phyloP scores from a whole-genome alignment of 2,329 filamentous ascomycete genomes.

The Annulohypoxylon truncatum region DNA sequence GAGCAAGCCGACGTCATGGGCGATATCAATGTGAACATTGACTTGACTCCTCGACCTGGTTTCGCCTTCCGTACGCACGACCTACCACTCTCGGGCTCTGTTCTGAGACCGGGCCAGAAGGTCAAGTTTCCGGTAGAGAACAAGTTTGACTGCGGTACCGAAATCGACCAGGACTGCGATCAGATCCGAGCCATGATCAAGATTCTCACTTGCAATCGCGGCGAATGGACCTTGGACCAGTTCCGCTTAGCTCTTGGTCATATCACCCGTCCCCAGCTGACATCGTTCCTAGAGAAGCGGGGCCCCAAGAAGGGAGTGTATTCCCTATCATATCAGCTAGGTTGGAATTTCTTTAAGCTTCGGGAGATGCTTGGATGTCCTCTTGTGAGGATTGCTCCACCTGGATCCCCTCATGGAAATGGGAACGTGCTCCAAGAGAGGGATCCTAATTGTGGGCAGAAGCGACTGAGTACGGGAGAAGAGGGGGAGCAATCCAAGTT shows the following conservation, averaged over 20 bases:
- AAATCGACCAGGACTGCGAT: constrained; percentile 27
- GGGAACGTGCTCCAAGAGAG: neutral
- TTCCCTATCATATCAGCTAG: neutral
- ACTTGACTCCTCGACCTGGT: constrained; percentile 15
- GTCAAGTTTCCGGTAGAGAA: neutral
- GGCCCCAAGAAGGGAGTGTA: constrained; percentile 9
- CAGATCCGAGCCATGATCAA: constrained; percentile 29
- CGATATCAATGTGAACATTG: constrained; percentile 13
- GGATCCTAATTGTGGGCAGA: neutral
- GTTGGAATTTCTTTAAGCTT: constrained; percentile 29
- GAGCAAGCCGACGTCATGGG: constrained; percentile 4
- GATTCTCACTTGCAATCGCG: neutral
- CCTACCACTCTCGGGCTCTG: neutral
- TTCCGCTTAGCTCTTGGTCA: constrained; percentile 11
- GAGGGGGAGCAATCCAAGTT: neutral
- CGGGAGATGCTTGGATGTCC: constrained; percentile 12
- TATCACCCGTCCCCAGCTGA: constrained; percentile 11
- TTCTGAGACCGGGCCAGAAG: neutral
- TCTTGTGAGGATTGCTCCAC: neutral
- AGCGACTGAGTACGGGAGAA: neutral
- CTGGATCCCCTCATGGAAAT: neutral
- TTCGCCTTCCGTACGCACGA: neutral
- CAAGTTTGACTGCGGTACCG: neutral
- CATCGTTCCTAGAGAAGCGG: constrained; percentile 8
- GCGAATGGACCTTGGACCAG: constrained; percentile 15